phyloP scores from a whole-genome alignment of 768 basidiomycete species.

The Suillus americanus region DNA sequence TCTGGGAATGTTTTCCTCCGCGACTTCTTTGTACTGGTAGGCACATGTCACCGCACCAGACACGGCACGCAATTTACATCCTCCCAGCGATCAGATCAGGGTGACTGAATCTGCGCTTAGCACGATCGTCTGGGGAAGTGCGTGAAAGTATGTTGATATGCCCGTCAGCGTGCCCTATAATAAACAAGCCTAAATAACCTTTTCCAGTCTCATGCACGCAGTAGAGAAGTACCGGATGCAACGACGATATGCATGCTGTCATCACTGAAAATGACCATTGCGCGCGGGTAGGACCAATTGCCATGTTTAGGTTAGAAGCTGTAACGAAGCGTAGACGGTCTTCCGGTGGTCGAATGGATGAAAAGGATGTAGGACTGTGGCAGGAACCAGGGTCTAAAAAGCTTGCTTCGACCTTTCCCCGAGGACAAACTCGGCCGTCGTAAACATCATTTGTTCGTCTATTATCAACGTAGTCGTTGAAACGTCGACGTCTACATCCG shows the following conservation, averaged over 20 bases:
- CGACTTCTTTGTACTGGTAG: slow-evolving; percentile 42
- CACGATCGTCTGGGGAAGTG: slow-evolving; percentile 47
- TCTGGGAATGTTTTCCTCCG: slow-evolving; percentile 41
- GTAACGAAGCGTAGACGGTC: slow-evolving; percentile 36
- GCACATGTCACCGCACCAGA: slow-evolving; percentile 35
- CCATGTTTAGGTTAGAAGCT: slow-evolving; percentile 28
- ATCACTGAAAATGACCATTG: slow-evolving; percentile 52
- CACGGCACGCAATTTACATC: slow-evolving; percentile 32
- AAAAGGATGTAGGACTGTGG: slow-evolving; percentile 32
- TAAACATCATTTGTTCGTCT: slow-evolving; percentile 25
- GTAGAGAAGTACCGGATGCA: slow-evolving; percentile 33
- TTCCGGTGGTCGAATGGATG: slow-evolving; percentile 33
- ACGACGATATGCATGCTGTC: slow-evolving; percentile 56
- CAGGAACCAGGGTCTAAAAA: slow-evolving; percentile 38
- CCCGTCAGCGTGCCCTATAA: slow-evolving; percentile 44
- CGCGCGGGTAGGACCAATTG: slow-evolving; percentile 46
- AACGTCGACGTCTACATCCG: background rate
- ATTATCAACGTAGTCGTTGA: too few relatives aligned
- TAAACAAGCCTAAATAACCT: background rate
- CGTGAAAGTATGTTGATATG: slow-evolving; percentile 54
- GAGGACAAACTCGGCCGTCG: slow-evolving; percentile 43
- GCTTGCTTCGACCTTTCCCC: slow-evolving; percentile 36
- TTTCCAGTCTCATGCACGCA: background rate
- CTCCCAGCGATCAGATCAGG: slow-evolving; percentile 45
- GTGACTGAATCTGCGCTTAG: slow-evolving; percentile 53